A percentile compares a stretch with the other conserved stretches of the same genome.
Conservation (phyloP, 257 asterid genomes). For the Solanum dulcamara region DNA sequence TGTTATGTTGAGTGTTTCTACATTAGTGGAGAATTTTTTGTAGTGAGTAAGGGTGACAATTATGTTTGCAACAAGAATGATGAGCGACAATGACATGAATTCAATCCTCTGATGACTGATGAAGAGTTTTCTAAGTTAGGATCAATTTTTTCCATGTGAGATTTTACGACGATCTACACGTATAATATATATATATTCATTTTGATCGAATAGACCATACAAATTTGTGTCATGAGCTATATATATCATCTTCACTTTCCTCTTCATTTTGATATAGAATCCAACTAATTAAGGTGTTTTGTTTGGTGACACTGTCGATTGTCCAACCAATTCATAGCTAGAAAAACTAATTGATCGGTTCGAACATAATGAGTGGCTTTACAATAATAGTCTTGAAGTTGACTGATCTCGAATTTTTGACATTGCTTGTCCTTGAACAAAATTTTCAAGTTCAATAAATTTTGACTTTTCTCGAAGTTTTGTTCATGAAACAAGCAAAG, state of each 20-base stretch:
- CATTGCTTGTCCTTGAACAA: fast-evolving
- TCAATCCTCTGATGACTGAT: no score
- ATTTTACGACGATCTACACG: no score
- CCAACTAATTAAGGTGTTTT: neutral
- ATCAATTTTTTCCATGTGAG: no score
- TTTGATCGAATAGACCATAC: neutral
- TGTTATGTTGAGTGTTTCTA: no score
- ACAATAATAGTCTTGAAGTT: neutral
- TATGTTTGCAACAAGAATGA: no score
- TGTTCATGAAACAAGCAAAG: fast-evolving
- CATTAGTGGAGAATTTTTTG: no score
- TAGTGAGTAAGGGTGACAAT: no score
- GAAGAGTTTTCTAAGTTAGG: no score
- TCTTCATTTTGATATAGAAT: neutral
- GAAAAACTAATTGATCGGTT: neutral
- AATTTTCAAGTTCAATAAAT: neutral
- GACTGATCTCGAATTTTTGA: neutral
- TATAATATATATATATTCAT: neutral
- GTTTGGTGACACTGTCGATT: neutral
- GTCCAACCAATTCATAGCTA: neutral
- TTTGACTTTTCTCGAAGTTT: neutral
- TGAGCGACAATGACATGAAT: no score
- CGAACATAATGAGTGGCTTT: neutral
- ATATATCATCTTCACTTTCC: neutral
- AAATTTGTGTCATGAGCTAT: neutral